Percentiles rank a stretch among this genome's conserved stretches.
Conservation (phyloP, 2,329 filamentous ascomycete genomes). For the Botrytis hyacinthi region DNA sequence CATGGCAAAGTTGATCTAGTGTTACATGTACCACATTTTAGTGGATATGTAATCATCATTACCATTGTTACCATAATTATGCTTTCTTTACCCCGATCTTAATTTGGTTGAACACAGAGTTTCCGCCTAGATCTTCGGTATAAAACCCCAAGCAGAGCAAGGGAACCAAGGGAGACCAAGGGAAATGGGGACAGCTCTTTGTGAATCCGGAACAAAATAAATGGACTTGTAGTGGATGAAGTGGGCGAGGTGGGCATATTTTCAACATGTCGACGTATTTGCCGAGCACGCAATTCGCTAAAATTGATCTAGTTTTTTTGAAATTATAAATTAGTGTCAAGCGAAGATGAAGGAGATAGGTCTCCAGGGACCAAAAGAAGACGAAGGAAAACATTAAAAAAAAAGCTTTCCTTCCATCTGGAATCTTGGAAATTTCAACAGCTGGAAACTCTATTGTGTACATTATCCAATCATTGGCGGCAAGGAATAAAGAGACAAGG, state of each 20-base stretch:
- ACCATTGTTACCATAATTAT: constrained; percentile 1
- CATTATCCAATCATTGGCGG: not conserved
- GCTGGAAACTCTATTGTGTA: not conserved
- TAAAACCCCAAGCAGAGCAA: not conserved
- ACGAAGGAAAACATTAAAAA: not conserved
- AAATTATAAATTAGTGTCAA: not conserved
- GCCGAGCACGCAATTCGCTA: constrained; percentile 16
- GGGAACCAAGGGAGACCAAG: not conserved
- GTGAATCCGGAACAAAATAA: not conserved
- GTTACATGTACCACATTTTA: not conserved
- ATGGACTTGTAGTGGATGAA: not conserved
- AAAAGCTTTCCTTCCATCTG: not conserved
- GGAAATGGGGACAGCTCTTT: constrained; percentile 3
- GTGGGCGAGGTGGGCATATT: not conserved
- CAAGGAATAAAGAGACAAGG: not conserved
- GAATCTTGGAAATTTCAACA: not conserved
- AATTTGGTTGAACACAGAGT: not conserved
- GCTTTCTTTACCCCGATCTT: not conserved
- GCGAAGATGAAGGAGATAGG: not conserved
- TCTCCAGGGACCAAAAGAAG: not conserved
- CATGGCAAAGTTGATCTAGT: not conserved
- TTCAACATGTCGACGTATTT: constrained; percentile 3
- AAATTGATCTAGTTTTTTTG: not conserved
- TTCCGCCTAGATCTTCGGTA: not conserved
- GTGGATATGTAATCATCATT: not conserved